Percentiles rank a stretch among this genome's conserved stretches.
phyloP scores from a whole-genome alignment of 305 asterid genomes.

The Rubia tinctorum region DNA sequence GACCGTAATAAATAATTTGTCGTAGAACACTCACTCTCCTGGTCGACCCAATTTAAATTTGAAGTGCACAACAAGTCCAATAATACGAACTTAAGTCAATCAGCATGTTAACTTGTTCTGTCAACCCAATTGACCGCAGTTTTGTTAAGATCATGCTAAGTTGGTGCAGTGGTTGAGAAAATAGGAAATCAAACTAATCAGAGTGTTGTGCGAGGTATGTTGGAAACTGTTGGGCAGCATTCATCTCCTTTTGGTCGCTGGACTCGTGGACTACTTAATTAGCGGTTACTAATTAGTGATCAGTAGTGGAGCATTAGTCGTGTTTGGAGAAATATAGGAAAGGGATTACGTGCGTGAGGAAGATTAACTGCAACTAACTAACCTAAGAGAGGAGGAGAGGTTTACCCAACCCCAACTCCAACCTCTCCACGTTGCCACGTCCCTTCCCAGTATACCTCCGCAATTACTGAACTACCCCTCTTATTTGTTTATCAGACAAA shows the following conservation, averaged over 20 bases:
- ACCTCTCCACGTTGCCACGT: constrained; percentile 45
- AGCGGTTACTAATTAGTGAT: not conserved
- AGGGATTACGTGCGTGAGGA: constrained; percentile 18
- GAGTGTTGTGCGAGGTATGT: not conserved
- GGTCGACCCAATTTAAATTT: not conserved
- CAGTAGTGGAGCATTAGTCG: not conserved
- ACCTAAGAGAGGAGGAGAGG: constrained; percentile 35
- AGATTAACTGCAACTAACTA: constrained; percentile 34
- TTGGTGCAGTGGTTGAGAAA: constrained; percentile 37
- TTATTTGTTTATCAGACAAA: not conserved
- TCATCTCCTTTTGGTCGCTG: not conserved
- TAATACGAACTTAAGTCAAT: not conserved
- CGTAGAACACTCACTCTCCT: too few species aligned
- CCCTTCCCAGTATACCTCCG: not conserved
- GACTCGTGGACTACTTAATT: not conserved
- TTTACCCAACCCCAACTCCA: constrained; percentile 57
- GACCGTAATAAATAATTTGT: too few species aligned
- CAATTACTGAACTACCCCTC: constrained; percentile 22
- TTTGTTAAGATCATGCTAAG: constrained; percentile 28
- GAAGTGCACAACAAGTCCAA: not conserved
- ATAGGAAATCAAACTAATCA: not conserved
- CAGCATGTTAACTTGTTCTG: constrained; percentile 1
- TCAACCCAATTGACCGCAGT: not conserved
- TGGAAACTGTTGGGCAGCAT: constrained; percentile 1
- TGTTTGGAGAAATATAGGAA: constrained; percentile 17